Evolutionary conservation across 2,329 filamentous ascomycete species (phyloP), one percentile per base, ranked within the genome.

Genomic region (Aureobasidium sp.): DNA sequence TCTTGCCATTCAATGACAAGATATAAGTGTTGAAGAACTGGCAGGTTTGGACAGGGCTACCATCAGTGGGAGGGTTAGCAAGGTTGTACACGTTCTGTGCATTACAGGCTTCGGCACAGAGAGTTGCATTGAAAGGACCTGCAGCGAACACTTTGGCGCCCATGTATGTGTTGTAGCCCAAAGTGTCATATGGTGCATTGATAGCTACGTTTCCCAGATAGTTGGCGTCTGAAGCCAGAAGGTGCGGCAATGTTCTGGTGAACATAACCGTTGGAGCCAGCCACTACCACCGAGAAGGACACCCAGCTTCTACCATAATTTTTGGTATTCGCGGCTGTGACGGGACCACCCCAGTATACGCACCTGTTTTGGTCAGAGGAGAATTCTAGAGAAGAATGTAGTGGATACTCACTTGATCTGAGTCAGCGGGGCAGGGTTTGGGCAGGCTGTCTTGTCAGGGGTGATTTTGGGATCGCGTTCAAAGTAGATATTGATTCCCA

Each of bases 371-470:
- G 45, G 29, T 48, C 4, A 44, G 40, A 5, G 40, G 22, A 14
- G 12, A 12, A 24, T 2, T 14, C 4, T 44, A 14, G 4, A 6
- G 4, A 6, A 14, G 4, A 5, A 12, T 14, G 40, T 15, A 12
- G 14, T 44, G 75, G 31, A 64, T 0, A 70, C 67, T 64, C 74
- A 76, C 62, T 73, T 72, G 62, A 65, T 63, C 35, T 69, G 70
- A n/a, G 70, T 72, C 24, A 70, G 65, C 19, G 70, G 70, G 2
- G 68, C 17, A 27, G 75, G 75, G 45, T 76, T 70, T 9, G 67
- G 61, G 66, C 75, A 76, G n/a, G 8, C 8, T 11, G 53, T 61
- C 35, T 62, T 68, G 33, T 62, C 69, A 5, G 74, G 71, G 44
- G 69, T 65, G n/a, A 72, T 17, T 4, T 65, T 67, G 14, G 65